Percentiles rank a stretch among this genome's conserved stretches.
Conservation (phyloP, 1,284 basidiomycete species). For the Ganoderma lucidum region DNA sequence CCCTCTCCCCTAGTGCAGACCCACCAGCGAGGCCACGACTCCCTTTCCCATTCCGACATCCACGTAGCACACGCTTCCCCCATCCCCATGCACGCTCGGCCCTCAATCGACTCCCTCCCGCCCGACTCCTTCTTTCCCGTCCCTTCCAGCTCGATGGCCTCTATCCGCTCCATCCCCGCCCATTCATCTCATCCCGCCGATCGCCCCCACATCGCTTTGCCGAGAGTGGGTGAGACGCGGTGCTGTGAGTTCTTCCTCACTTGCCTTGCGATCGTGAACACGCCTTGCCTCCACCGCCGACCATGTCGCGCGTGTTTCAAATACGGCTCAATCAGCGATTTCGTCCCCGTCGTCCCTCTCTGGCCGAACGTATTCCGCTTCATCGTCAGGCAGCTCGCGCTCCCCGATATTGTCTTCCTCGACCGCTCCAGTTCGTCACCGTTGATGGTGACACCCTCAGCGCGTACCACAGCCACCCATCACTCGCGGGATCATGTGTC, state of each 20-base stretch:
- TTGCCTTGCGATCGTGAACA: constrained; percentile 39
- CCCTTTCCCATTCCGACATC: constrained; percentile 43
- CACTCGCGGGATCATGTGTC: too few relatives aligned
- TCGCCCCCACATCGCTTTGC: constrained; percentile 44
- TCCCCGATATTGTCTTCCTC: too few relatives aligned
- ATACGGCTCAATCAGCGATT: too few relatives aligned
- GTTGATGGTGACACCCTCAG: too few relatives aligned
- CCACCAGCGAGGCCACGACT: constrained; percentile 47
- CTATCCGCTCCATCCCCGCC: constrained; percentile 32
- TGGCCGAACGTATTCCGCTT: too few relatives aligned
- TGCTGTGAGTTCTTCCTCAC: constrained; percentile 66
- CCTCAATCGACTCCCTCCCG: constrained; percentile 43
- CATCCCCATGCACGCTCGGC: constrained; percentile 42
- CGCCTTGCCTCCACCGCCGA: too few relatives aligned
- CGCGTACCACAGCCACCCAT: too few relatives aligned
- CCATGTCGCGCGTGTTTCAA: too few relatives aligned
- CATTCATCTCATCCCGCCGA: constrained; percentile 34
- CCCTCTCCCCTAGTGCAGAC: constrained; percentile 15
- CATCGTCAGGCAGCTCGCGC: too few relatives aligned
- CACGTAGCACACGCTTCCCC: constrained; percentile 29
- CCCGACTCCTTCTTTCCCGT: constrained; percentile 28
- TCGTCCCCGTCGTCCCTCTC: too few relatives aligned
- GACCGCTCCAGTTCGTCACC: too few relatives aligned
- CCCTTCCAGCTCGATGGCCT: constrained; percentile 27
- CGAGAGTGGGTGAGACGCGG: constrained; percentile 73